Evolutionary conservation across 2,329 filamentous ascomycete species (phyloP).

Genomic region (Fusarium falciforme): DNA sequence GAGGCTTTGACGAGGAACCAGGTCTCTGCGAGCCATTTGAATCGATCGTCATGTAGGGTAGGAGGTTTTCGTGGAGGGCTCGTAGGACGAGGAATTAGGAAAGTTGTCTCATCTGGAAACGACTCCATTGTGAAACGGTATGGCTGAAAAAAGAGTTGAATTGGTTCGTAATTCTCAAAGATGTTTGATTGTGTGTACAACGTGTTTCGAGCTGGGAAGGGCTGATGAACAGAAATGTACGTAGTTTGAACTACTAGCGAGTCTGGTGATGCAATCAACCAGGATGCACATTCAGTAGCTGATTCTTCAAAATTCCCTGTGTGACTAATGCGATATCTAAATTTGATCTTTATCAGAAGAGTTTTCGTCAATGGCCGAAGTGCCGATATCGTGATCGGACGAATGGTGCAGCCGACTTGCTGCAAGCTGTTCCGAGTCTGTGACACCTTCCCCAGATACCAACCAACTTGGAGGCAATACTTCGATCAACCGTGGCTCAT

Average conservation of each 20-base stretch:
- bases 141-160: accelerated
- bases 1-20: constrained; percentile 73
- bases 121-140: neutral
- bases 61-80: neutral
- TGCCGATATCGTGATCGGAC: neutral
- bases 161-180: neutral
- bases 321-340: neutral
- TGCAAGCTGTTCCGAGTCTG: neutral
- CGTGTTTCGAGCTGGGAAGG: neutral
- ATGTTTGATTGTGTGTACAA: neutral
- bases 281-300: neutral
- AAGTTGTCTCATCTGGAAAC: constrained; percentile 34
- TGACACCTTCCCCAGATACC: neutral
- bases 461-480: neutral
- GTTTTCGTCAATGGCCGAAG: neutral
- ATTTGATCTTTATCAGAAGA: neutral
- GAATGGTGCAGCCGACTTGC: neutral
- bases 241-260: neutral
- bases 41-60: neutral
- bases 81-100: constrained; percentile 23
- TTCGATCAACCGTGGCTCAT: neutral
- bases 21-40: constrained; percentile 41
- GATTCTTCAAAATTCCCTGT: neutral
- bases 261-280: neutral
- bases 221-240: neutral